Percentiles rank a stretch among this genome's conserved stretches.
Conservation (phyloP, 768 basidiomycete genomes). For the Mrakia hoshinonis region DNA sequence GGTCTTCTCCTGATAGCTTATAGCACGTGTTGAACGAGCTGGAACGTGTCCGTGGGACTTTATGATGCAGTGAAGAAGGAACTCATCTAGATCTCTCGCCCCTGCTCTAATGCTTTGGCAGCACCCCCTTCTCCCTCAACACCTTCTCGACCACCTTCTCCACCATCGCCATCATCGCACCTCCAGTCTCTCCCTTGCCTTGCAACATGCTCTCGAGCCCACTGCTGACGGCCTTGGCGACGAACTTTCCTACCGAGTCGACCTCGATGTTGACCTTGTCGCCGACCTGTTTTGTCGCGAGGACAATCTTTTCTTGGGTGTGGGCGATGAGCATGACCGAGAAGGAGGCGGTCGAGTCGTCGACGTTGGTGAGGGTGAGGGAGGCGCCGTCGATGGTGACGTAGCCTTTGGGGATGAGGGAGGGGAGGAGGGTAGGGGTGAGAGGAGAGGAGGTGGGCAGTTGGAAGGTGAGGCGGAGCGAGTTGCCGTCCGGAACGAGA, state of each 20-base stretch:
- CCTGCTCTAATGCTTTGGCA: neutral
- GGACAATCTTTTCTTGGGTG: conserved; percentile 77
- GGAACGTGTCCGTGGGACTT: no score
- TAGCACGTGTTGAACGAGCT: no score
- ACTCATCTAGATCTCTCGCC: neutral
- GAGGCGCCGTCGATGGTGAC: conserved; percentile 90
- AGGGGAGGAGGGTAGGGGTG: conserved; percentile 72
- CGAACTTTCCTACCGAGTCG: conserved; percentile 64
- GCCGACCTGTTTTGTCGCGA: conserved; percentile 65
- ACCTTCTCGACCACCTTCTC: conserved; percentile 12
- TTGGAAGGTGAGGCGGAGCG: conserved; percentile 74
- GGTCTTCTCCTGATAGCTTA: no score
- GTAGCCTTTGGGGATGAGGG: conserved; percentile 84
- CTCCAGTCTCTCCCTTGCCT: conserved; percentile 13
- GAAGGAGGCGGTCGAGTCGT: conserved; percentile 53
- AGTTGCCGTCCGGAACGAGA: conserved; percentile 69
- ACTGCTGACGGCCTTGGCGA: conserved; percentile 28
- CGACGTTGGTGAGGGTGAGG: conserved; percentile 74
- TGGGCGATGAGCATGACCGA: conserved; percentile 93
- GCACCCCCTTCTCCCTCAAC: conserved; percentile 6
- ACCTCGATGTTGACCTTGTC: conserved; percentile 88
- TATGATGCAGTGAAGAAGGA: no score
- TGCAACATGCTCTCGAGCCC: conserved; percentile 30
- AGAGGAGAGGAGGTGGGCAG: conserved; percentile 72
- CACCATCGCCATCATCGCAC: neutral